Evolutionary conservation across 1,139 yeast species (phyloP).

Genomic region (Barnettozyma hawaiiensis): DNA sequence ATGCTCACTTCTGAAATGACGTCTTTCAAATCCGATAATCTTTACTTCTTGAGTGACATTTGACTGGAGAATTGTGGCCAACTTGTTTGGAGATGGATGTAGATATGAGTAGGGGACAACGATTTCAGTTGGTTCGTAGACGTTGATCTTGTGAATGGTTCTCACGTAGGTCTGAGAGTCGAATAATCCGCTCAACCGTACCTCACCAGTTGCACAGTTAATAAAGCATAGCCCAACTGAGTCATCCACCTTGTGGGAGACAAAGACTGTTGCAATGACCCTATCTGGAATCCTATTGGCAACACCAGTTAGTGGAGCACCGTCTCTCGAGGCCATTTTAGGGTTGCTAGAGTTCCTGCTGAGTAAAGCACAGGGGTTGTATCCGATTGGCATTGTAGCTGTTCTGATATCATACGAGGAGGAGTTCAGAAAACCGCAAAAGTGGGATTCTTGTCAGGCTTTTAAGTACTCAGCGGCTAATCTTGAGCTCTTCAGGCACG

Average conservation of each 20-base stretch:
- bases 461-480: slow-evolving; percentile 1
- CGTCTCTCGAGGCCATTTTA: slow-evolving; percentile 8
- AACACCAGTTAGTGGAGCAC: slow-evolving; percentile 15
- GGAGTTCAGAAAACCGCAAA: not conserved
- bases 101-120: slow-evolving; percentile 31
- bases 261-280: slow-evolving; percentile 31
- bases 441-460: not conserved
- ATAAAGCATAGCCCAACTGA: slow-evolving; percentile 35
- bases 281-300: slow-evolving; percentile 21
- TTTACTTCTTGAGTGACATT: slow-evolving; percentile 29
- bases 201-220: slow-evolving; percentile 33
- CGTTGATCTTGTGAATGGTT: slow-evolving; percentile 37
- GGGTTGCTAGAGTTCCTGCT: slow-evolving; percentile 4
- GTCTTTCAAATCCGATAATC: slow-evolving; percentile 25
- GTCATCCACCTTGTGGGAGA: slow-evolving; percentile 28
- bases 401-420: not conserved
- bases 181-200: slow-evolving; percentile 31
- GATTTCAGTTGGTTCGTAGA: slow-evolving; percentile 35
- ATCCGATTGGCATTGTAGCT: slow-evolving; percentile 1
- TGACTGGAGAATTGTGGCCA: slow-evolving; percentile 33
- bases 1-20: slow-evolving; percentile 24
- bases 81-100: slow-evolving; percentile 29
- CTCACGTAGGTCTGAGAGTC: slow-evolving; percentile 44
- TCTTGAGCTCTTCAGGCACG: slow-evolving; percentile 8
- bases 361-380: slow-evolving; percentile 5